Conservation (phyloP, 257 asterid species). For the Salvia rosmarinus region DNA sequence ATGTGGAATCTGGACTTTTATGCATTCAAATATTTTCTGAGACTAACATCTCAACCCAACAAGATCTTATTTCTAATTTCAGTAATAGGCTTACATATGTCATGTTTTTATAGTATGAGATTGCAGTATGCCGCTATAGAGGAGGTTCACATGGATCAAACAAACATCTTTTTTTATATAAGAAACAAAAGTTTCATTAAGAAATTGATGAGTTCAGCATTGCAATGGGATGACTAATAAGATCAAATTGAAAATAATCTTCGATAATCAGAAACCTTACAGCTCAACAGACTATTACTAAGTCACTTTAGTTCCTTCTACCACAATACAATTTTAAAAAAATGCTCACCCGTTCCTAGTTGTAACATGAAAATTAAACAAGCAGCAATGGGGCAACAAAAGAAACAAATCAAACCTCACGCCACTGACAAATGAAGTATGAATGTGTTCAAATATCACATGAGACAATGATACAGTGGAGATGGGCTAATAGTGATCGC, state of each 20-base stretch:
- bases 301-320: background rate
- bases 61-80: background rate
- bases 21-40: constrained; percentile 13
- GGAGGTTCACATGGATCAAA: constrained; percentile 18
- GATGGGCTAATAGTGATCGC: background rate
- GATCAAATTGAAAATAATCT: background rate
- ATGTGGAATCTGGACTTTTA: constrained; percentile 19
- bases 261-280: constrained; percentile 13
- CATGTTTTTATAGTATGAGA: background rate
- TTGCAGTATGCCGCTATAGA: constrained; percentile 7
- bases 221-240: background rate
- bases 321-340: background rate
- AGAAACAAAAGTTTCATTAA: background rate
- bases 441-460: background rate
- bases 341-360: background rate
- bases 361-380: constrained; percentile 7
- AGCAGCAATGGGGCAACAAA: background rate
- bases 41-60: constrained; percentile 20
- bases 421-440: background rate
- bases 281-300: constrained; percentile 14
- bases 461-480: background rate
- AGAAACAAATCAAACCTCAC: background rate
- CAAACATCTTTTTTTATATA: background rate
- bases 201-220: background rate
- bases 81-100: constrained; percentile 13